A percentile compares a stretch with the other conserved stretches of the same genome.
Conservation (phyloP, 139 green algal species). For the Chloropicon primus region DNA sequence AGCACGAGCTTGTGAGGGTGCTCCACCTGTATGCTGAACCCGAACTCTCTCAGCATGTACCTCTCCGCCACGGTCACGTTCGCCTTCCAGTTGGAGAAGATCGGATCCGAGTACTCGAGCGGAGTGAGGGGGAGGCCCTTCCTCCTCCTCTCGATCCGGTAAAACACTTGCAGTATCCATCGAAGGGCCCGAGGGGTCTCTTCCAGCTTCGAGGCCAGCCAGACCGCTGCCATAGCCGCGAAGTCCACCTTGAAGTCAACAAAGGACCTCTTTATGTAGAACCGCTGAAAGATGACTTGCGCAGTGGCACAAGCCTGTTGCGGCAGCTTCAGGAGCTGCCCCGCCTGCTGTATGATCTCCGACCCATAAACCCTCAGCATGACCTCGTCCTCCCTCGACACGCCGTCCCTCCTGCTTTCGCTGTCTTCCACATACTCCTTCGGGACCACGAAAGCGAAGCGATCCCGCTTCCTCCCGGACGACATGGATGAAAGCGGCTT, state of each 20-base stretch:
- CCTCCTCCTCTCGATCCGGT: background rate
- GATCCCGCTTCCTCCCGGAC: background rate
- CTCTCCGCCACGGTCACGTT: background rate
- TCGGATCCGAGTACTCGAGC: background rate
- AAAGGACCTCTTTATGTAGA: background rate
- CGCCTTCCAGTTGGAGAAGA: background rate
- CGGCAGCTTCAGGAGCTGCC: background rate
- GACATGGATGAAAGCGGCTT: too few relatives aligned
- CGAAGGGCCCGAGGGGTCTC: background rate
- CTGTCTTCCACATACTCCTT: background rate
- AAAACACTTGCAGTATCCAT: background rate
- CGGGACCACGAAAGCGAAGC: background rate
- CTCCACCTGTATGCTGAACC: background rate
- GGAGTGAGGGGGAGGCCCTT: background rate
- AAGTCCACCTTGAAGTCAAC: background rate
- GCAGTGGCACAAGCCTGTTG: background rate
- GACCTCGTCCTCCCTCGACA: background rate
- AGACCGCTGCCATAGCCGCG: background rate
- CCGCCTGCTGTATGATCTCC: background rate
- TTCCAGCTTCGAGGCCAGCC: background rate
- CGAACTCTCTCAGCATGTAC: background rate
- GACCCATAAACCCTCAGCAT: background rate
- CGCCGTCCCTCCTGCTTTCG: background rate
- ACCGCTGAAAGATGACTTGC: background rate
- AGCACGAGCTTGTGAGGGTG: background rate